phyloP scores from a whole-genome alignment of 1,139 yeast genomes.

The Nakaseomyces bracarensis region DNA sequence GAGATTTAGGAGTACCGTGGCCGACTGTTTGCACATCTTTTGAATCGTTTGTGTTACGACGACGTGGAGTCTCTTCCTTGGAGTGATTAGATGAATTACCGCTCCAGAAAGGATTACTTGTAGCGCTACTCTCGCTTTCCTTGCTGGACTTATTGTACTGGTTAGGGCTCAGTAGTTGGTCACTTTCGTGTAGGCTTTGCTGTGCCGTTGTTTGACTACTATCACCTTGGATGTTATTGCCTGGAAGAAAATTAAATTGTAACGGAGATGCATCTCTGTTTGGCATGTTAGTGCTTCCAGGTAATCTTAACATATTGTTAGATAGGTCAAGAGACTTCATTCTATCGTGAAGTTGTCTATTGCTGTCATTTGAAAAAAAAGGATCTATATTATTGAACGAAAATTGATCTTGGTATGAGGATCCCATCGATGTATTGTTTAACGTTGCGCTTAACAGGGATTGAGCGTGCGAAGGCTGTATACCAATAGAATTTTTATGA shows the following conservation, averaged over 20 bases:
- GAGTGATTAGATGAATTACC: not conserved
- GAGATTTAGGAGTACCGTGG: conserved; percentile 9
- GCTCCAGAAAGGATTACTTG: not conserved
- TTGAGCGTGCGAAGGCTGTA: conserved; percentile 13
- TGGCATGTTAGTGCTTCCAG: not conserved
- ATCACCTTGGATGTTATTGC: not conserved
- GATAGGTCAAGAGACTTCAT: conserved; percentile 3
- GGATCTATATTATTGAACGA: conserved; percentile 5
- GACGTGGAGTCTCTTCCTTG: not conserved
- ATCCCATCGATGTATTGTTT: conserved; percentile 12
- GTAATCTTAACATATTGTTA: conserved; percentile 1
- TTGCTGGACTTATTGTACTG: not conserved
- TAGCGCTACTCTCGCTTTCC: not conserved
- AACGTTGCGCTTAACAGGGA: conserved; percentile 17
- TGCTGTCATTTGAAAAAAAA: conserved; percentile 7
- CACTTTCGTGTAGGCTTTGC: not conserved
- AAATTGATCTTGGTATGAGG: conserved; percentile 2
- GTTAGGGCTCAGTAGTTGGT: not conserved
- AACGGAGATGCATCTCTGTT: conserved; percentile 1
- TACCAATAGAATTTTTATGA: conserved; percentile 5
- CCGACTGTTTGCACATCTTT: not conserved
- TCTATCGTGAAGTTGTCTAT: conserved; percentile 8
- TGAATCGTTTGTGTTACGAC: not conserved
- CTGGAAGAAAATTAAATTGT: conserved; percentile 1
- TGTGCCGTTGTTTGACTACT: not conserved